Evolutionary conservation across 1,284 basidiomycete genomes (phyloP).

Genomic region (Boletus mariae): DNA sequence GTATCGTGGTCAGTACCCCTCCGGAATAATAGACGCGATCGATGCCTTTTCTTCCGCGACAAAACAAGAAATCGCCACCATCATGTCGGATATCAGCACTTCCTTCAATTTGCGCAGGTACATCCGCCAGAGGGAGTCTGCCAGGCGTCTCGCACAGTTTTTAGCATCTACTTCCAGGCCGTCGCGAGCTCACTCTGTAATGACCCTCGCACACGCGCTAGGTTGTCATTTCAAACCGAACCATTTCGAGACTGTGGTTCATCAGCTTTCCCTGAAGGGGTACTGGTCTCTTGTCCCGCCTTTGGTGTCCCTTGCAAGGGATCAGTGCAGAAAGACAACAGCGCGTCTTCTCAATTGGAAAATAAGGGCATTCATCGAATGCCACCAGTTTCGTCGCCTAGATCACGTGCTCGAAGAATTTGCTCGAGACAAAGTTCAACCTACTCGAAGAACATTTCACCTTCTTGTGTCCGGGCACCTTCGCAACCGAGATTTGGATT

Average conservation of each 20-base stretch:
- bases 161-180: slow-evolving; percentile 43
- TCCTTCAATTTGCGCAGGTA: slow-evolving; percentile 29
- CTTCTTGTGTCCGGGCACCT: slow-evolving; percentile 61
- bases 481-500: slow-evolving; percentile 59
- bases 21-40: slow-evolving; percentile 24
- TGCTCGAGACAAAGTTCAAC: slow-evolving; percentile 40
- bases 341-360: slow-evolving; percentile 66
- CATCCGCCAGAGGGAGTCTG: slow-evolving; percentile 39
- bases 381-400: slow-evolving; percentile 45
- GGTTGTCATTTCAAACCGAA: slow-evolving; percentile 49
- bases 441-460: slow-evolving; percentile 61
- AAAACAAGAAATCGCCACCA: slow-evolving; percentile 23
- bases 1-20: slow-evolving; percentile 21
- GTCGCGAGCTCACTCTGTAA: slow-evolving; percentile 39
- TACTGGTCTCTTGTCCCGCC: slow-evolving; percentile 51
- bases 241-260: slow-evolving; percentile 55
- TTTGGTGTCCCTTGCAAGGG: slow-evolving; percentile 44
- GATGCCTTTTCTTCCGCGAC: slow-evolving; percentile 21
- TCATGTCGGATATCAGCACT: slow-evolving; percentile 19
- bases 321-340: slow-evolving; percentile 46
- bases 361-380: slow-evolving; percentile 54
- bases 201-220: slow-evolving; percentile 46
- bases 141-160: slow-evolving; percentile 41
- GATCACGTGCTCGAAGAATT: slow-evolving; percentile 49
- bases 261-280: slow-evolving; percentile 42